Evolutionary conservation across 495 filamentous ascomycete species (phyloP).

Genomic region (Diplogelasinospora grovesii): DNA sequence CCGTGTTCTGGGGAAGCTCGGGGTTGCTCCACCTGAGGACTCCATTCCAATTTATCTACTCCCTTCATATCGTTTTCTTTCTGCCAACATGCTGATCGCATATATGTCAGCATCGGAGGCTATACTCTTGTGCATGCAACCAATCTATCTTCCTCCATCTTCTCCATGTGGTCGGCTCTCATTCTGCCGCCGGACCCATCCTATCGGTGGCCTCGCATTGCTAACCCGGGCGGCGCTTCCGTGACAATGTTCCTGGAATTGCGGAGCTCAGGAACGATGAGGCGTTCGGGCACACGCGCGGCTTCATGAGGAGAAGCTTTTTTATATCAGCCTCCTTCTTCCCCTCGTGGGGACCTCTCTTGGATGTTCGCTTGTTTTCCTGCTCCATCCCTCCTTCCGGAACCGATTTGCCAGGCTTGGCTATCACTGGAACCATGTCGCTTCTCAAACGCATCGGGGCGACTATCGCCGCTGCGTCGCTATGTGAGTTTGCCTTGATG

Average conservation of each 20-base stretch:
- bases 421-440: conserved; percentile 23
- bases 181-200: conserved; percentile 25
- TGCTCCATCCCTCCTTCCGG: conserved; percentile 12
- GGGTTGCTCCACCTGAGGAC: conserved; percentile 13
- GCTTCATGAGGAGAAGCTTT: neutral
- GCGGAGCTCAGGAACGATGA: conserved; percentile 14
- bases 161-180: conserved; percentile 12
- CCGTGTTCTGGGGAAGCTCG: conserved; percentile 9
- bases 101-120: conserved; percentile 20
- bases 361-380: conserved; percentile 10
- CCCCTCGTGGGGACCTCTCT: neutral
- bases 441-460: conserved; percentile 20
- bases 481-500: conserved; percentile 17
- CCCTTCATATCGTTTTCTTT: conserved; percentile 21
- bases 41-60: conserved; percentile 20
- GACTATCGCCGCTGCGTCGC: conserved; percentile 20
- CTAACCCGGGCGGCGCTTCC: conserved; percentile 21
- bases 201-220: conserved; percentile 25
- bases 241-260: conserved; percentile 18
- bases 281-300: neutral
- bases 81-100: conserved; percentile 20
- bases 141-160: conserved; percentile 21
- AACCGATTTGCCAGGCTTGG: conserved; percentile 10
- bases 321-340: conserved; percentile 11
- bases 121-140: conserved; percentile 22